Evolutionary conservation across 208 protist species (phyloP).

Genomic region (Trypanosoma caninum): DNA sequence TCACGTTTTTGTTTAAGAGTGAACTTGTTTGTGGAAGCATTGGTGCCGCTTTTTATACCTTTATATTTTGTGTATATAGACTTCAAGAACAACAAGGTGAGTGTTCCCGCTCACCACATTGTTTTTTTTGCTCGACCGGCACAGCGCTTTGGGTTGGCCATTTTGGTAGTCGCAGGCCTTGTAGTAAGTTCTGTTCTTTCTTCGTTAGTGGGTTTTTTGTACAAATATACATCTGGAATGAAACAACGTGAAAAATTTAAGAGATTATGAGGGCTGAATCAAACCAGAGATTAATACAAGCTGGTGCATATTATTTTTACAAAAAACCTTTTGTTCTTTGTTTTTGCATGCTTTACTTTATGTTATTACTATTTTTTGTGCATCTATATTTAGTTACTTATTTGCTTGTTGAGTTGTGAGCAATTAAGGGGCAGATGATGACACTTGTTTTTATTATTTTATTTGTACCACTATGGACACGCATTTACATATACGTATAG

Average conservation of each 20-base stretch:
- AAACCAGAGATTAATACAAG: not conserved
- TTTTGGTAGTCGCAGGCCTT: not conserved
- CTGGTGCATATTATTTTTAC: too few relatives aligned
- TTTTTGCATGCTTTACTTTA: not conserved
- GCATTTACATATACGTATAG: not conserved
- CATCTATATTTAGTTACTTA: not conserved
- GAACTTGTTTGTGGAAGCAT: conserved; percentile 18
- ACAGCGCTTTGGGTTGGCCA: conserved; percentile 7
- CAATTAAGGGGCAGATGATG: too few relatives aligned
- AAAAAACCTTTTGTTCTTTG: conserved; percentile 14
- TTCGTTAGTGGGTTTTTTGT: conserved; percentile 1
- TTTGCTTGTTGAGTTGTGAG: too few relatives aligned
- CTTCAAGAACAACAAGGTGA: not conserved
- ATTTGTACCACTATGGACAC: not conserved
- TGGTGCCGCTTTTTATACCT: conserved; percentile 14
- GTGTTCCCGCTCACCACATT: conserved; percentile 5
- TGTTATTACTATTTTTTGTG: not conserved
- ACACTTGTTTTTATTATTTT: too few relatives aligned
- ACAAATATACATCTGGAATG: not conserved
- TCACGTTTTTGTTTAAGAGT: conserved; percentile 5
- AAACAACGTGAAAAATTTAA: not conserved
- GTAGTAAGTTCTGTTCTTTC: conserved; percentile 10
- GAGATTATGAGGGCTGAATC: not conserved
- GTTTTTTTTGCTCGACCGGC: conserved; percentile 8
- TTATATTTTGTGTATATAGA: not conserved